A percentile compares a stretch with the other conserved stretches of the same genome.
phyloP scores from a whole-genome alignment of 345 rosid species.

The Salix dunnii region DNA sequence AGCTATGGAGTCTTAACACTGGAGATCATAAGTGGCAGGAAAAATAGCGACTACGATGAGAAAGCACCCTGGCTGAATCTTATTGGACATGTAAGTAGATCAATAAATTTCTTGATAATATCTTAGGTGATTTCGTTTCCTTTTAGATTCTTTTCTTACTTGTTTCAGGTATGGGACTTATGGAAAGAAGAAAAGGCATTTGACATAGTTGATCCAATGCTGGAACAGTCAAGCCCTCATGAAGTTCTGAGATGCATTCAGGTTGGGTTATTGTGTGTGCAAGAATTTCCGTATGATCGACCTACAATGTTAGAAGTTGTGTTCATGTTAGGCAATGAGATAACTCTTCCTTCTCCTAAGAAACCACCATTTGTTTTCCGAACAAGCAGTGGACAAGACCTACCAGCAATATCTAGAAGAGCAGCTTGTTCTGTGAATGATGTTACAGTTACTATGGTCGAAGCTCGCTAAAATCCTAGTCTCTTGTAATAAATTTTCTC shows the following conservation, averaged over 20 bases:
- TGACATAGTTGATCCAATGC: slow-evolving; percentile 12
- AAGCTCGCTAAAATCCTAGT: neutral
- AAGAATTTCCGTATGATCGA: neutral
- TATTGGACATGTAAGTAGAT: slow-evolving; percentile 15
- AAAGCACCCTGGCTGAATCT: neutral
- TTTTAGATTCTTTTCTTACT: neutral
- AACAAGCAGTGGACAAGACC: neutral
- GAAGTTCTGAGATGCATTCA: neutral
- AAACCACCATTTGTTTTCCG: neutral
- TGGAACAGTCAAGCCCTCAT: neutral
- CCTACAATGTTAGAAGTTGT: neutral
- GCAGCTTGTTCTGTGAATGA: neutral
- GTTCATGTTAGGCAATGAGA: neutral
- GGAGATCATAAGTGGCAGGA: slow-evolving; percentile 24
- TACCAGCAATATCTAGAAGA: neutral
- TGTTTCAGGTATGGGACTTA: slow-evolving; percentile 14
- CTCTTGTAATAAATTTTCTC: no score
- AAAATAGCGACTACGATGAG: neutral
- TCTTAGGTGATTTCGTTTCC: neutral
- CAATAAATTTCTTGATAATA: neutral
- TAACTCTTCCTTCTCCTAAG: neutral
- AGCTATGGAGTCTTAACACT: slow-evolving; percentile 26
- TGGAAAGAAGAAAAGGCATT: slow-evolving; percentile 1
- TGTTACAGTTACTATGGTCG: neutral
- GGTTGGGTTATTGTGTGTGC: neutral